Conservation (phyloP, 306 rosid species). For the Prosopis cineraria region DNA sequence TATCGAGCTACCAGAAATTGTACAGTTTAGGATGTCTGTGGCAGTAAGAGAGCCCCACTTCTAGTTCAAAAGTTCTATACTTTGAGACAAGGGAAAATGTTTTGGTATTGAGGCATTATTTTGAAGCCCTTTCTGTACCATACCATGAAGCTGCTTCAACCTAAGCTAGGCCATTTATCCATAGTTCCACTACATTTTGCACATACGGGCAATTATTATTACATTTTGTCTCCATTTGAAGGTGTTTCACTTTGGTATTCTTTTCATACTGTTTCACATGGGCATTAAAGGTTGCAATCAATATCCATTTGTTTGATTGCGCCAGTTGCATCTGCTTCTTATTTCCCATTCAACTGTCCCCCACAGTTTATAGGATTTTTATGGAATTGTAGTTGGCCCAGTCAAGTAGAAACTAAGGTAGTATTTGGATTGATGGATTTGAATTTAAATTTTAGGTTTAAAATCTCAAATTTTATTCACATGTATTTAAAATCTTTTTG, state of each 20-base stretch:
- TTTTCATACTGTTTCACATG: background rate
- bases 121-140: conserved; percentile 10
- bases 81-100: background rate
- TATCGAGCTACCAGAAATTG: background rate
- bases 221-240: background rate
- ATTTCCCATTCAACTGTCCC: conserved; percentile 7
- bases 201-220: background rate
- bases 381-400: background rate
- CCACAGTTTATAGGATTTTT: conserved; percentile 3
- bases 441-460: too few species aligned
- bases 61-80: background rate
- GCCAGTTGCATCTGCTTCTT: background rate
- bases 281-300: background rate
- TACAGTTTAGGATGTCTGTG: conserved; percentile 4
- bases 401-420: background rate
- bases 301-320: background rate
- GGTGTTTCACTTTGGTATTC: background rate
- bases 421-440: background rate
- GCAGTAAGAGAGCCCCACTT: conserved; percentile 12
- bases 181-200: conserved; percentile 9
- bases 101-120: background rate
- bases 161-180: conserved; percentile 5
- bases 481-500: too few species aligned
- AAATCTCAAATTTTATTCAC: too few species aligned
- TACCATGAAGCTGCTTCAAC: conserved; percentile 13